Evolutionary conservation across 2,329 filamentous ascomycete species (phyloP), one percentile per base, ranked within the genome.

Genomic region (Aspergillus melleus): DNA sequence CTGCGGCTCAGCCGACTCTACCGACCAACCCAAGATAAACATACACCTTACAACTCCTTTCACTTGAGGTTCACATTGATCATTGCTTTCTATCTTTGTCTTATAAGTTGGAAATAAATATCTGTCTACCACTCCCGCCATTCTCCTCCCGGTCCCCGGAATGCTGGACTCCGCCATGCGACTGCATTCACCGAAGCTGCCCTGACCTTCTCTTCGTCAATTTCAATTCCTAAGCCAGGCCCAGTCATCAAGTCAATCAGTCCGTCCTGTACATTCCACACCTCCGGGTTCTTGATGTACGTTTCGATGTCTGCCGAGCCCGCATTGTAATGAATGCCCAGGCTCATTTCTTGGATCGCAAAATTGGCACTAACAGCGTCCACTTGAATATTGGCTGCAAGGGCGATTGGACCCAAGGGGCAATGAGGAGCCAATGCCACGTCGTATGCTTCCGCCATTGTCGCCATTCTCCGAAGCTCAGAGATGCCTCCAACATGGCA

Each of bases 301-400:
- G 83, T 89, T 16, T 83, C 83, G 57, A 90, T 77, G 70, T 91
- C 88, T 65, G 86, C 80, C 2, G 85, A 81, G 1, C 84, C 86
- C 0, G 81, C 83, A 65, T 93, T 93, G 70, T 93, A 93, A 71
- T 93, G 90, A 66, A 93, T 92, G 0, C 90, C 90, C 30, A 92
- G 68, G 55, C 86, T 88, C 90, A 92, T 92, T 73, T 92, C 90
- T 68, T 90, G 86, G 36, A 92, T 91, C 0, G 83, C 84, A 70
- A 89, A 91, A 72, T 89, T 92, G 22, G 81, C 81, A 19, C 77
- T 85, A 10, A 76, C 78, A 20, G 84, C 79, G 24, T 86, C 87
- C 1, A 92, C 84, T 62, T 92, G 89, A 44, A 91, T 79, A 58
- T 83, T 87, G 0, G 90, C 90, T 0, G 90, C 90, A 14, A 92